Percentiles rank a stretch among this genome's conserved stretches.
Evolutionary conservation across 2,329 filamentous ascomycete genomes (phyloP).

Genomic region (Thyridium curvatum): DNA sequence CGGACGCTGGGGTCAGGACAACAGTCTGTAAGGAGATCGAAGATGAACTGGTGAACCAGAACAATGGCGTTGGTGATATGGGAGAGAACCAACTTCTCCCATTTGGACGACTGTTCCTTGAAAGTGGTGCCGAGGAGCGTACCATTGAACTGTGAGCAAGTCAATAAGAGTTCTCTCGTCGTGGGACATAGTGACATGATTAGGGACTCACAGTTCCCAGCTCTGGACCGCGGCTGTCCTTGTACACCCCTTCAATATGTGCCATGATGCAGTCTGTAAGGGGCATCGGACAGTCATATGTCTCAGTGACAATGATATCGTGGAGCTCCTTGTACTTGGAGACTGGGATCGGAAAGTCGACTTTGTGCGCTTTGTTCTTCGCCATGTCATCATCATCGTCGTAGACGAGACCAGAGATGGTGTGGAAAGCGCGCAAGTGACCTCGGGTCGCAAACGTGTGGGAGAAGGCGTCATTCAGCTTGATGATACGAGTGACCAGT

Average conservation of each 20-base stretch:
- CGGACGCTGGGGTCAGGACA: constrained; percentile 36
- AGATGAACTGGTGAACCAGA: constrained; percentile 44
- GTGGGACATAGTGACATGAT: neutral
- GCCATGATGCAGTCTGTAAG: constrained; percentile 26
- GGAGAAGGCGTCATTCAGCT: constrained; percentile 29
- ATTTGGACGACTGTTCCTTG: constrained; percentile 46
- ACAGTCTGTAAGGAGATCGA: constrained; percentile 27
- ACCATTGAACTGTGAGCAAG: constrained; percentile 19
- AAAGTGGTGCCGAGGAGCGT: constrained; percentile 35
- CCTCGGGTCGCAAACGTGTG: constrained; percentile 17
- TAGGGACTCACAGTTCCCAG: constrained; percentile 43
- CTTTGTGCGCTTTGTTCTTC: neutral
- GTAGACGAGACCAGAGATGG: neutral
- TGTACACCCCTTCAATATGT: constrained; percentile 37
- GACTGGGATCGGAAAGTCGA: constrained; percentile 3
- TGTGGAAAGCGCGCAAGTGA: constrained; percentile 17
- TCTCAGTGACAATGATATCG: constrained; percentile 18
- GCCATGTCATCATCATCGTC: constrained; percentile 14
- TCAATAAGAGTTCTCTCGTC: constrained; percentile 20
- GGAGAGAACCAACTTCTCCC: constrained; percentile 36
- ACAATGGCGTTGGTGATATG: constrained; percentile 45
- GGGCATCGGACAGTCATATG: constrained; percentile 10
- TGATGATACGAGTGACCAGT: constrained; percentile 30
- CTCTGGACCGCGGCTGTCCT: constrained; percentile 42
- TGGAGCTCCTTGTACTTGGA: constrained; percentile 12